Evolutionary conservation across 2,329 filamentous ascomycete genomes (phyloP).

Genomic region (Clarireedia paspali): DNA sequence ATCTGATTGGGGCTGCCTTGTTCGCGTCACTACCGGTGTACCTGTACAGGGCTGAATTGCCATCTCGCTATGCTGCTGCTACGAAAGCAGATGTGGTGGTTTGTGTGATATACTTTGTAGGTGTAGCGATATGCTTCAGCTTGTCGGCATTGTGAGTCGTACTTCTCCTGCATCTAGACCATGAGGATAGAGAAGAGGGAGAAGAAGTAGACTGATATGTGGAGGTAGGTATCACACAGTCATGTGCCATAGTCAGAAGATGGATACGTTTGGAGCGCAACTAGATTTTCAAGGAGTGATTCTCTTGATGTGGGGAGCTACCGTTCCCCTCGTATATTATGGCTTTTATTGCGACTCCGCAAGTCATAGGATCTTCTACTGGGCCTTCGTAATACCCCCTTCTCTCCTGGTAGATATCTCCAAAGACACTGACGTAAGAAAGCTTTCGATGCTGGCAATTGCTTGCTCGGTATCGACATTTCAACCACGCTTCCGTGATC

Average conservation of each 20-base stretch:
- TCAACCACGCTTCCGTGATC: conserved; percentile 32
- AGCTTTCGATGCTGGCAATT: conserved; percentile 22
- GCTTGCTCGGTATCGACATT: conserved; percentile 34
- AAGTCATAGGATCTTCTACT: background rate
- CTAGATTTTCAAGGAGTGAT: conserved; percentile 56
- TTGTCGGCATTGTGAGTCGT: conserved; percentile 36
- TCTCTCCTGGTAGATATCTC: background rate
- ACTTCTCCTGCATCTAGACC: background rate
- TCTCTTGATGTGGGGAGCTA: conserved; percentile 53
- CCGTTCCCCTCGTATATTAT: conserved; percentile 51
- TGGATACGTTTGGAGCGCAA: conserved; percentile 45
- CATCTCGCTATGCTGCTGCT: conserved; percentile 31
- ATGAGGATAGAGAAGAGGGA: background rate
- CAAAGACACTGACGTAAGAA: background rate
- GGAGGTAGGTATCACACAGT: conserved; percentile 46
- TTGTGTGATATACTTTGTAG: conserved; percentile 36
- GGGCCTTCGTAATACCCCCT: conserved; percentile 11
- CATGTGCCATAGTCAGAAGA: conserved; percentile 43
- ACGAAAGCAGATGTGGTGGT: conserved; percentile 34
- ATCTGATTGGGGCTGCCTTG: conserved; percentile 34
- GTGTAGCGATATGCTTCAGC: conserved; percentile 38
- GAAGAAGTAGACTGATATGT: background rate
- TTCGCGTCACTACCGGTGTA: conserved; percentile 34
- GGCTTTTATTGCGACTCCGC: conserved; percentile 31
- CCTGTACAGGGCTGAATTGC: conserved; percentile 32